These are phyloP conservation scores for Candida tammaniensis DNA, from an alignment of 805 yeast genomes.

Conservation along the genomic window DNA sequence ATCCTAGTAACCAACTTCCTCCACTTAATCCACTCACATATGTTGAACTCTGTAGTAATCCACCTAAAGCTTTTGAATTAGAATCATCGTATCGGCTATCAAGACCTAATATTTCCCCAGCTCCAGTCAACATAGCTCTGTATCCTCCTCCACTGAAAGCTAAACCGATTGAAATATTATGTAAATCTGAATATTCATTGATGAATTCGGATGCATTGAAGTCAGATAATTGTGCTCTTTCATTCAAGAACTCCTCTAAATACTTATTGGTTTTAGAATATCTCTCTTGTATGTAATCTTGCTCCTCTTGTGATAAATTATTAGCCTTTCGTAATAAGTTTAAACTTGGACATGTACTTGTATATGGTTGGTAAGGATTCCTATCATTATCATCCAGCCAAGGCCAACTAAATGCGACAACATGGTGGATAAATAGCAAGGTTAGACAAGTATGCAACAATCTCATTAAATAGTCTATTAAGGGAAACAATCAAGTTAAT, in stretches of 20 bases:
- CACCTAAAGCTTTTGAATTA: slow-evolving; percentile 32
- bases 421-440: too few species aligned
- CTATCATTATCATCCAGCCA: slow-evolving; percentile 13
- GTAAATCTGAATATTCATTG: slow-evolving; percentile 16
- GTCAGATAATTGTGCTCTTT: slow-evolving; percentile 28
- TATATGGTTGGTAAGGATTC: slow-evolving; percentile 28
- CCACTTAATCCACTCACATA: slow-evolving; percentile 42
- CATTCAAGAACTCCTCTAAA: slow-evolving; percentile 23
- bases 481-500: too few species aligned
- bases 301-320: slow-evolving; percentile 22
- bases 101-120: slow-evolving; percentile 40
- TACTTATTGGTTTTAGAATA: slow-evolving; percentile 28
- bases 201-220: slow-evolving; percentile 32
- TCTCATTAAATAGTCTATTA: too few species aligned
- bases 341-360: slow-evolving; percentile 28
- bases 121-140: slow-evolving; percentile 40
- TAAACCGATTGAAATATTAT: slow-evolving; percentile 25
- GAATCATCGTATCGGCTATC: slow-evolving; percentile 34
- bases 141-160: slow-evolving; percentile 33
- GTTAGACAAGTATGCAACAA: too few species aligned
- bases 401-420: slow-evolving; percentile 10
- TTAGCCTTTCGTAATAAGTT: slow-evolving; percentile 27
- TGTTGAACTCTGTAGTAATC: slow-evolving; percentile 36
- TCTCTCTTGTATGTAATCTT: slow-evolving; percentile 23
- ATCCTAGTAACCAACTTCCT: slow-evolving; percentile 39